Evolutionary conservation across 2,329 filamentous ascomycete genomes (phyloP), one percentile per base, ranked within the genome.

Genomic region (Tolypocladium tundrense): DNA sequence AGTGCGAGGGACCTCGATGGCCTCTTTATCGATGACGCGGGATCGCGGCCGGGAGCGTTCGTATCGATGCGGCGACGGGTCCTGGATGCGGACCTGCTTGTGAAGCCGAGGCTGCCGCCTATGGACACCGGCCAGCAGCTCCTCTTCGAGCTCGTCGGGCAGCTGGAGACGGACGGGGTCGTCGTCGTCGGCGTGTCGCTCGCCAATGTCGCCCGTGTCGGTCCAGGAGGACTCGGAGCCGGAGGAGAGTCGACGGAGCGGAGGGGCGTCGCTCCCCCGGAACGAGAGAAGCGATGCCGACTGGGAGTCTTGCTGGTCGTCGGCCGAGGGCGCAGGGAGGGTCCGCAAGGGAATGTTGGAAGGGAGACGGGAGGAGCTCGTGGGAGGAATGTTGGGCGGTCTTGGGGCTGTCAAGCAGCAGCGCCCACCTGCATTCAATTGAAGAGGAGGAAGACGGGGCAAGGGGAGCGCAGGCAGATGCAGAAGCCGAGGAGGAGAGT

Each of bases 151-250:
- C 65, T 85, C 85, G 65, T 84, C 78, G 68, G 80, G 79, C 60
- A 93, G 79, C 67, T 84, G 86, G 65, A 85, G 83, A 65, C 84
- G 86, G 65, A 96, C 80, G 60, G 91, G 90, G 72, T 96, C 90
- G 74, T 93, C 85, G 68, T 86, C 85, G 78, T 89, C 87, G 68
- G 84, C 88, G 66, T 92, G 81, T 80, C 95, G 93, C 77, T 97
- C 93, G 68, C 90, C 91, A 67, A 97, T 84, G 75, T 97, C 94
- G 69, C 91, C 93, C 51, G 93, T 96, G 73, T 97, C 91, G 70
- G 90, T 92, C 91, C 91, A 97, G 66, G 89, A 85, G 59, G 87
- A 90, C 62, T 78, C 76, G 73, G 90, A 89, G 67, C 79, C 79
- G 67, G 80, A 81, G 68, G 75, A 74, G 64, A 71, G 59, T 64